These are phyloP conservation scores for Pseudohalonectria lignicola DNA, from an alignment of 2,329 filamentous ascomycete species.

Conservation along the genomic window DNA sequence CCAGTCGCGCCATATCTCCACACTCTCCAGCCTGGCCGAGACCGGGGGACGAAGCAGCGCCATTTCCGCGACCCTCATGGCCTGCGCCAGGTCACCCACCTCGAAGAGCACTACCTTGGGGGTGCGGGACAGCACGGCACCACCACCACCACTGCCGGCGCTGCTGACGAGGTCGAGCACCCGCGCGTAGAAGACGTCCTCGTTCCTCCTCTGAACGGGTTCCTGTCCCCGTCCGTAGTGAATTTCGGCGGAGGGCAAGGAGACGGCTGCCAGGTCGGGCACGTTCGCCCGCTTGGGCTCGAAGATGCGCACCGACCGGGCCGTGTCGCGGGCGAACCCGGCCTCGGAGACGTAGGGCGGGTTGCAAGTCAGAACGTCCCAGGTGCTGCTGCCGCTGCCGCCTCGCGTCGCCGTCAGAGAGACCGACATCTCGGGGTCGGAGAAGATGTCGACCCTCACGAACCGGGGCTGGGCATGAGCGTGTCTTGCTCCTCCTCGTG, in stretches of 20 bases:
- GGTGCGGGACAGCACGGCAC: too few species aligned
- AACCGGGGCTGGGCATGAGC: not conserved
- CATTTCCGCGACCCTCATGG: constrained; percentile 46
- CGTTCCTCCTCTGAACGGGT: constrained; percentile 16
- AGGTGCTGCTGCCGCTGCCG: constrained; percentile 9
- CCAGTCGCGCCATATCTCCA: constrained; percentile 66
- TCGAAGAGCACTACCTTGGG: constrained; percentile 58
- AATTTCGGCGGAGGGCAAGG: too few species aligned
- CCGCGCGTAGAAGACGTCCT: constrained; percentile 56
- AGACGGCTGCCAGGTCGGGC: too few species aligned
- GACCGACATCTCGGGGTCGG: constrained; percentile 5
- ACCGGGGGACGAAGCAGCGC: too few species aligned
- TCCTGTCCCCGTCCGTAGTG: too few species aligned
- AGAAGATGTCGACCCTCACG: constrained; percentile 8
- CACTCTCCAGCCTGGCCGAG: too few species aligned
- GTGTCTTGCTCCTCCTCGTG: not conserved
- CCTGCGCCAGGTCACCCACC: constrained; percentile 60
- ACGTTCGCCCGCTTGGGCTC: constrained; percentile 79
- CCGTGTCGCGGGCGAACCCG: constrained; percentile 51
- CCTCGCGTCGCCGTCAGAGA: not conserved
- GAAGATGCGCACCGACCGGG: constrained; percentile 65
- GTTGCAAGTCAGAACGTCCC: constrained; percentile 71
- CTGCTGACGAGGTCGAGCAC: constrained; percentile 50
- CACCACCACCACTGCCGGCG: too few species aligned
- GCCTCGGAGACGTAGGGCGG: constrained; percentile 75